phyloP scores from a whole-genome alignment of 176 grass and related monocot species.

The Musa schizocarpa region DNA sequence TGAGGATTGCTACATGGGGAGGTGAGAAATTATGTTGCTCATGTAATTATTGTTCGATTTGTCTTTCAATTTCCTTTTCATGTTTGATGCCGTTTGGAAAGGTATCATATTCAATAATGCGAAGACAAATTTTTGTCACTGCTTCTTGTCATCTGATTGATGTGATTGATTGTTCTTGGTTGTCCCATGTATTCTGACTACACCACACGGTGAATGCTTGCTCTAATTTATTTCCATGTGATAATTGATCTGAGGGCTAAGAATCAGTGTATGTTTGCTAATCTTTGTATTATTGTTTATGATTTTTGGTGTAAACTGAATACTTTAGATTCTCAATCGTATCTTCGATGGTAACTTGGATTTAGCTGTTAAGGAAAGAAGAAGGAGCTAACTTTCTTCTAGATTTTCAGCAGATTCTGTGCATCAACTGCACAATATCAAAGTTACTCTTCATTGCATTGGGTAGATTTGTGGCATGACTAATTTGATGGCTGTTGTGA shows the following conservation, averaged over 20 bases:
- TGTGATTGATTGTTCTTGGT: not conserved
- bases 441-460: not conserved
- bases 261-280: not conserved
- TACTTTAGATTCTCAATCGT: not conserved
- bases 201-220: not conserved
- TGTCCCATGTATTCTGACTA: not conserved
- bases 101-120: no score
- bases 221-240: no score
- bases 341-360: not conserved
- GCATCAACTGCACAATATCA: not conserved
- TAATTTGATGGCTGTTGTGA: not conserved
- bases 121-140: not conserved
- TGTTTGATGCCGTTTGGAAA: not conserved
- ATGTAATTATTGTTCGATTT: slow-evolving; percentile 2
- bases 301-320: not conserved
- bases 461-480: not conserved
- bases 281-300: not conserved
- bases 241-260: no score
- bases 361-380: not conserved
- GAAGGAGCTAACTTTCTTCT: not conserved
- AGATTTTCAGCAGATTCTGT: not conserved
- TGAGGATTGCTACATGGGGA: slow-evolving; percentile 81
- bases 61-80: not conserved
- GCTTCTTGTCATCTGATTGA: not conserved
- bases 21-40: slow-evolving; percentile 27